These are phyloP conservation scores for Helicostylum pulchrum DNA, from an alignment of 192 early-diverging fungal genomes.

Conservation along the genomic window DNA sequence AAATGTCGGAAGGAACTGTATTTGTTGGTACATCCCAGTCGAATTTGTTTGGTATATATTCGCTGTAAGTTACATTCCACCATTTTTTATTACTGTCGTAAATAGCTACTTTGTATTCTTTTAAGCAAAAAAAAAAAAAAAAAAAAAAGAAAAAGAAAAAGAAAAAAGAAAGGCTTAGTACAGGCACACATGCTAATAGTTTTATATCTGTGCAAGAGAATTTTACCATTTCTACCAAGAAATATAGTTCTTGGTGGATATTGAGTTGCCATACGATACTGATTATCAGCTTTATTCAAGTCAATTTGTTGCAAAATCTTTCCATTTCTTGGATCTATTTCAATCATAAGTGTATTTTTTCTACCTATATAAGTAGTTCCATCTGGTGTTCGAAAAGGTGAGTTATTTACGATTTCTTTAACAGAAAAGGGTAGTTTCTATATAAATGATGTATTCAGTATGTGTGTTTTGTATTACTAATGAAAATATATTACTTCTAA, in stretches of 20 bases:
- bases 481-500: conserved; percentile 48
- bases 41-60: conserved; percentile 40
- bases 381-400: conserved; percentile 50
- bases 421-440: conserved; percentile 67
- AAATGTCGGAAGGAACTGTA: conserved; percentile 25
- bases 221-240: conserved; percentile 41
- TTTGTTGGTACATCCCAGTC: conserved; percentile 25
- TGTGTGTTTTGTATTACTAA: not conserved
- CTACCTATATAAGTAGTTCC: conserved; percentile 63
- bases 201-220: no score
- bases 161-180: not conserved
- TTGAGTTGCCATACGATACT: conserved; percentile 17
- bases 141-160: not conserved
- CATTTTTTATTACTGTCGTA: conserved; percentile 39
- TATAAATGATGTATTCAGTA: conserved; percentile 16
- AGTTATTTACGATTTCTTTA: conserved; percentile 63
- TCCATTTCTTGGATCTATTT: conserved; percentile 67
- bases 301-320: conserved; percentile 58
- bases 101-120: conserved; percentile 61
- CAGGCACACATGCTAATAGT: no score
- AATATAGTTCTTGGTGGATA: conserved; percentile 35
- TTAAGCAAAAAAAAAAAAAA: no score
- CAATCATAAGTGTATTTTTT: conserved; percentile 64
- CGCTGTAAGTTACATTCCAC: conserved; percentile 39
- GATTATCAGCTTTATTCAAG: conserved; percentile 33